phyloP scores from a whole-genome alignment of 176 grass and related monocot species.

The Phyllostachys edulis region DNA sequence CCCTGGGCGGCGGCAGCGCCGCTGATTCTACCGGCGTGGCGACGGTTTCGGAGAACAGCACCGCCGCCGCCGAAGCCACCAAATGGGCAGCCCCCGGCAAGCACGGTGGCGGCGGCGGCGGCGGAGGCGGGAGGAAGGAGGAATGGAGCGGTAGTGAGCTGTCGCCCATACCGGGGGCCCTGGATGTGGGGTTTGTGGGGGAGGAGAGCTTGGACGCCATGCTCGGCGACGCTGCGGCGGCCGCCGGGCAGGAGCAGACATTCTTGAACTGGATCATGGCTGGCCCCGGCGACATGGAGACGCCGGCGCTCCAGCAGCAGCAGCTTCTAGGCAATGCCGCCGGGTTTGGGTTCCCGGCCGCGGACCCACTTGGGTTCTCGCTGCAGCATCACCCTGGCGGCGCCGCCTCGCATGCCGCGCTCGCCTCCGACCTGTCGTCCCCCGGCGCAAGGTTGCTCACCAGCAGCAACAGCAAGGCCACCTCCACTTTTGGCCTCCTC shows the following conservation, averaged over 20 bases:
- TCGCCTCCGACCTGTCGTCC: constrained; percentile 40
- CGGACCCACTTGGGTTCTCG: constrained; percentile 44
- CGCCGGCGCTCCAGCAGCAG: constrained; percentile 35
- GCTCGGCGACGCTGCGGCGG: constrained; percentile 43
- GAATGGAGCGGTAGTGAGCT: constrained; percentile 62
- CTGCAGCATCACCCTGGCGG: constrained; percentile 44
- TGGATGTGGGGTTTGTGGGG: constrained; percentile 49
- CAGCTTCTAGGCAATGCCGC: constrained; percentile 44
- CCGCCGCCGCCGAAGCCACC: constrained; percentile 52
- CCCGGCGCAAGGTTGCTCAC: constrained; percentile 31
- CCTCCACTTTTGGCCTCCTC: constrained; percentile 34
- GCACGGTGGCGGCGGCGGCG: constrained; percentile 26
- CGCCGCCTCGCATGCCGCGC: background rate
- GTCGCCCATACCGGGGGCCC: constrained; percentile 55
- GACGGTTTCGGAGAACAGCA: constrained; percentile 60
- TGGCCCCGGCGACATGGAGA: constrained; percentile 55
- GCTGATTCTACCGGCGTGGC: constrained; percentile 60
- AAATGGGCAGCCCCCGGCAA: constrained; percentile 35
- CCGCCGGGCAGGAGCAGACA: constrained; percentile 67
- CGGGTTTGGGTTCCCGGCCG: constrained; percentile 46
- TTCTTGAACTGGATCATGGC: constrained; percentile 93
- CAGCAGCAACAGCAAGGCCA: constrained; percentile 31
- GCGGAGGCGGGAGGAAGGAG: constrained; percentile 47
- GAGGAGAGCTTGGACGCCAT: constrained; percentile 66
- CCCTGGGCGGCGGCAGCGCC: constrained; percentile 57